Evolutionary conservation across 495 filamentous ascomycete species (phyloP), one percentile per base, ranked within the genome.

Genomic region (Xylaria acuta): DNA sequence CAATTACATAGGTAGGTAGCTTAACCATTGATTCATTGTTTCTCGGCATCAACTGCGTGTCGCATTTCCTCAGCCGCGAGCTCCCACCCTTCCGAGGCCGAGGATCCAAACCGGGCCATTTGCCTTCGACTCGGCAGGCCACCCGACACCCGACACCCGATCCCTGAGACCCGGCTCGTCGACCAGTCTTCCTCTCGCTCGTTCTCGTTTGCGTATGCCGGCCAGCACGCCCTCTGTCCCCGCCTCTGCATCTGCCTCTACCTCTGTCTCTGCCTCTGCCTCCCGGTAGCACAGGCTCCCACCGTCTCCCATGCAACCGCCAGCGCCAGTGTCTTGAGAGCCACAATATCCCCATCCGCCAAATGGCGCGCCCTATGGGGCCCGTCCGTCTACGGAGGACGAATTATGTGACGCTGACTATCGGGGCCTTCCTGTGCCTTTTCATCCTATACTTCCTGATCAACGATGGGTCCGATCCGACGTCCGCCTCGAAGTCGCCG

Each of bases 331-430:
- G 68, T 72, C 64, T 62, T 64, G 69, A 70, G 51, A 70, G 54
- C 62, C 65, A 73, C 34, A 64, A 63, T 30, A 72, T 74, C 53
- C 54, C 73, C 68, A 69, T 56, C 81, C 79, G 77, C 71, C 71
- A 53, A 72, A 82, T 86, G 85, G 84, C 84, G 80, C 84, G 85
- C 76, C 82, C 84, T 73, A 78, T 88, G 84, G 86, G 86, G 80
- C 81, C 87, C 72, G 84, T 87, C 77, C 86, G 87, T 79, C 81
- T 89, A 67, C 85, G 85, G 80, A 87, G 82, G 82, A 82, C 86
- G 73, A 88, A 80, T 78, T 84, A 87, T 67, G 56, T 85, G 51
- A 89, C 87, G 34, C 73, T 89, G 45, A 74, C 80, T 36, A 76
- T 88, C 73, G 86, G 86, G 67, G 81, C 77, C 38, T 80, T 82